phyloP scores from a whole-genome alignment of 176 grass and related monocot species.

The Avena atlantica region DNA sequence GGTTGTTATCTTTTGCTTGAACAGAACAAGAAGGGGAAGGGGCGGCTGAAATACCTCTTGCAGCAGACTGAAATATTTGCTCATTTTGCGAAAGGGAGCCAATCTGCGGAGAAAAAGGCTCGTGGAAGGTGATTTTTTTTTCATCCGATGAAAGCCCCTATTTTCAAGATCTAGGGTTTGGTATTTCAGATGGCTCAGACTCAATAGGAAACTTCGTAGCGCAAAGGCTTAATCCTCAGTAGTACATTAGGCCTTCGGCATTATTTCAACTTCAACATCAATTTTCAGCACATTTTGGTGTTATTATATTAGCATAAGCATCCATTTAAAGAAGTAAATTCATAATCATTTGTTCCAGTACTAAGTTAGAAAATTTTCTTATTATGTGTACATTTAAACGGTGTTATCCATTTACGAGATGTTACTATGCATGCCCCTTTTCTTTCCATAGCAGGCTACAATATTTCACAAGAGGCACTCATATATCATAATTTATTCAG shows the following conservation, averaged over 20 bases:
- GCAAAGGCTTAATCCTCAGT: background rate
- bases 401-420: conserved; percentile 15
- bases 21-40: conserved; percentile 82
- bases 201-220: background rate
- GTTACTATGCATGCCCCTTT: background rate
- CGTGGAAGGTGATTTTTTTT: conserved; percentile 56
- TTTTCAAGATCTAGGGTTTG: conserved; percentile 5
- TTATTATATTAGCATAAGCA: background rate
- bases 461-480: conserved; percentile 2
- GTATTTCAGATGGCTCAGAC: background rate
- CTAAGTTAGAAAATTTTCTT: background rate
- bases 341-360: conserved; percentile 15
- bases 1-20: conserved; percentile 21
- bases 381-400: background rate
- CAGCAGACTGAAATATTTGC: conserved; percentile 88
- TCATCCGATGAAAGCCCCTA: background rate
- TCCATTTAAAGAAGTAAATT: background rate
- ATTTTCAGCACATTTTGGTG: background rate
- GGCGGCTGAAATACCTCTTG: conserved; percentile 68
- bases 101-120: conserved; percentile 62
- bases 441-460: background rate
- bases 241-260: background rate
- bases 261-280: background rate
- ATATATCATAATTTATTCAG: background rate
- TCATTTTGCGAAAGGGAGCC: conserved; percentile 79